Evolutionary conservation across 148 eudicot species (phyloP).

Genomic region (Persicaria maculosa): DNA sequence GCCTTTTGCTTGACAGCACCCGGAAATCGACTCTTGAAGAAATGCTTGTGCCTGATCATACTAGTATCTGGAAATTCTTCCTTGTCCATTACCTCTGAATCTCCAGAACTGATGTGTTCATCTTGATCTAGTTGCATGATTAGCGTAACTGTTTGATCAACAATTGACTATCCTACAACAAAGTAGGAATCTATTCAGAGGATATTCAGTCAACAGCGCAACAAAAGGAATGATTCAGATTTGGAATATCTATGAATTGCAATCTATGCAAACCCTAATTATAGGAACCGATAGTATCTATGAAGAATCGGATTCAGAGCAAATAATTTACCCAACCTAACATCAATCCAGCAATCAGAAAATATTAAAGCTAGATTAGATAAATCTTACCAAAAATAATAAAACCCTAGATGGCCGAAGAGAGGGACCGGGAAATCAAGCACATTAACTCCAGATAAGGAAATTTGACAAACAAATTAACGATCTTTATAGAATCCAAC

Average conservation of each 20-base stretch:
- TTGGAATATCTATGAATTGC: background rate
- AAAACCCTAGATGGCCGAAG: background rate
- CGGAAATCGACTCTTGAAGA: conserved; percentile 25
- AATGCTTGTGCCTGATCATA: conserved; percentile 25
- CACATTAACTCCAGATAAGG: background rate
- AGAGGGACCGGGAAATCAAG: background rate
- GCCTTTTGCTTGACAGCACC: conserved; percentile 62
- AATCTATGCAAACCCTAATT: background rate
- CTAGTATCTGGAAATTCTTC: conserved; percentile 20
- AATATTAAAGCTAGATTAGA: background rate
- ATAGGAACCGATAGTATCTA: background rate
- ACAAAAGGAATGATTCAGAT: background rate
- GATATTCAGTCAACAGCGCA: background rate
- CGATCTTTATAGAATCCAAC: background rate
- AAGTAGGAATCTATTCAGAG: background rate
- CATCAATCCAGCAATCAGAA: background rate
- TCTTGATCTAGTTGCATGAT: conserved; percentile 29
- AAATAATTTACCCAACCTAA: background rate
- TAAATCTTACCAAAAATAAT: background rate
- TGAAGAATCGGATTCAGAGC: background rate
- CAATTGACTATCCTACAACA: background rate
- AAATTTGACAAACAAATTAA: background rate
- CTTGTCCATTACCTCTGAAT: conserved; percentile 33
- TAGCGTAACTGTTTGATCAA: background rate
- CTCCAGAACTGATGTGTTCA: conserved; percentile 18